These are phyloP conservation scores for Leccinum boreale DNA, from an alignment of 768 basidiomycete species.

Conservation along the genomic window DNA sequence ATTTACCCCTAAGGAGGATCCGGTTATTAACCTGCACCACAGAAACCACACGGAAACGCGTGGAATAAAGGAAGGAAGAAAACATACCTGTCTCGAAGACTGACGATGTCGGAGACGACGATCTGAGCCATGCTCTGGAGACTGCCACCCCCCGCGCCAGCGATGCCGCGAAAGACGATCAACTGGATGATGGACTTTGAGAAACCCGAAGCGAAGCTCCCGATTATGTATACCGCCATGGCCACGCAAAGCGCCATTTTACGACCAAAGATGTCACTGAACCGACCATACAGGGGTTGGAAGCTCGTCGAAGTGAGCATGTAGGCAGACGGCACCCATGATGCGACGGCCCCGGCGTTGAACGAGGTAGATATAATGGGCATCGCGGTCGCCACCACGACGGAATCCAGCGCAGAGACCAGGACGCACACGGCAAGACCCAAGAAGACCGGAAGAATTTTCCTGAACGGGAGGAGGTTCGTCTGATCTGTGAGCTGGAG, in stretches of 20 bases:
- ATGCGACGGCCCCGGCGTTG: constrained; percentile 42
- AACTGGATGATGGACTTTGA: constrained; percentile 61
- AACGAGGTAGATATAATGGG: constrained; percentile 67
- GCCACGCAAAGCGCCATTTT: constrained; percentile 56
- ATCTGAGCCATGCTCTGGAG: constrained; percentile 70
- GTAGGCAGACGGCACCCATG: constrained; percentile 75
- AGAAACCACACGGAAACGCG: not conserved
- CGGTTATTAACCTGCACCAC: not conserved
- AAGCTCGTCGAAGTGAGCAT: constrained; percentile 51
- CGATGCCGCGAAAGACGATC: constrained; percentile 65
- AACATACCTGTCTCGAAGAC: constrained; percentile 57
- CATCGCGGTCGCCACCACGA: constrained; percentile 72
- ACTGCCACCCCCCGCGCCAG: constrained; percentile 70
- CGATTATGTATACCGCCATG: constrained; percentile 62
- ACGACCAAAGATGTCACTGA: constrained; percentile 66
- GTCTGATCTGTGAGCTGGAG: constrained; percentile 65
- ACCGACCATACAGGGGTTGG: constrained; percentile 52
- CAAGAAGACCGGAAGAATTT: constrained; percentile 59
- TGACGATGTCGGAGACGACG: constrained; percentile 70
- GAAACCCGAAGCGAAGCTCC: constrained; percentile 65
- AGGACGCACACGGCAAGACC: constrained; percentile 60
- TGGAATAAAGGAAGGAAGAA: not conserved
- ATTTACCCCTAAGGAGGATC: constrained; percentile 53
- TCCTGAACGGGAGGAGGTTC: constrained; percentile 64
- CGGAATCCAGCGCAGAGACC: constrained; percentile 64